Evolutionary conservation across 2,329 filamentous ascomycete species (phyloP).

Genomic region (Colletotrichum zoysiae): DNA sequence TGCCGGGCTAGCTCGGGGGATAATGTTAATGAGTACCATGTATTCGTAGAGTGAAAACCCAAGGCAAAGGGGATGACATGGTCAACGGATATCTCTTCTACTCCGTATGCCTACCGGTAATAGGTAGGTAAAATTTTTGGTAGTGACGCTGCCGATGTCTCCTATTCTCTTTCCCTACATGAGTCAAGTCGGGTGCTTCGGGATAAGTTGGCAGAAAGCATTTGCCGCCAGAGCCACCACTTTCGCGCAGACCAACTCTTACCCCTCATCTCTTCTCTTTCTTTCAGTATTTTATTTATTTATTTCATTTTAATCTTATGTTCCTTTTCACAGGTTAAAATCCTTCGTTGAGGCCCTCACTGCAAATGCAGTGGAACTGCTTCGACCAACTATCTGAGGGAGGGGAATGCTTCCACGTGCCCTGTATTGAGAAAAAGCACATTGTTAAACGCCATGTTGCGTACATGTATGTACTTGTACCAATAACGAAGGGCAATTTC

Average conservation of each 20-base stretch:
- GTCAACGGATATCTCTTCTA: too few species aligned
- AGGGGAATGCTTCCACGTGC: neutral
- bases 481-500: neutral
- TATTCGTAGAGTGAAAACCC: neutral
- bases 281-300: neutral
- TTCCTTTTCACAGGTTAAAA: neutral
- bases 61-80: too few species aligned
- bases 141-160: neutral
- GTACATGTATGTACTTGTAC: neutral
- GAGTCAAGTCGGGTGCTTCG: conserved; percentile 7
- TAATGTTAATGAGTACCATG: neutral
- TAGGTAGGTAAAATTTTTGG: neutral
- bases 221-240: conserved; percentile 9
- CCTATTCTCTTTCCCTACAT: neutral
- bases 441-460: neutral
- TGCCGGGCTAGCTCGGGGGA: conserved; percentile 8
- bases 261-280: too few species aligned
- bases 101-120: neutral
- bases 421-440: neutral
- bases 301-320: neutral
- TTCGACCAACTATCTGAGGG: neutral
- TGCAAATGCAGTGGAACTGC: neutral
- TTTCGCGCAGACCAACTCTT: neutral
- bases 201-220: neutral
- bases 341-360: neutral